Conservation (phyloP, 805 yeast genomes). For the Wickerhamomyces chaumierensis region DNA sequence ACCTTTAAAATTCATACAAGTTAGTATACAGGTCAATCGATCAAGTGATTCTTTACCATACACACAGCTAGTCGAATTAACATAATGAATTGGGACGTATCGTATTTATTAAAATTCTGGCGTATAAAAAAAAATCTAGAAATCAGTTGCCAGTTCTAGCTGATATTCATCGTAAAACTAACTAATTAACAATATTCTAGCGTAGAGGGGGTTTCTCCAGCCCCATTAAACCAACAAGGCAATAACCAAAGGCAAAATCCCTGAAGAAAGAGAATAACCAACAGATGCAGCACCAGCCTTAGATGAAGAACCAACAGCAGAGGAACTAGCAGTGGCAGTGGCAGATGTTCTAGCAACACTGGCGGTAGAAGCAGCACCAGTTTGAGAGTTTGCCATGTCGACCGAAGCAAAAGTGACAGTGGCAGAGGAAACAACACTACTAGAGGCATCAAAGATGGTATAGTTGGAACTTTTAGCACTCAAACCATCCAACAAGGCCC, state of each 20-base stretch:
- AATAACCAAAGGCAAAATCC: not conserved
- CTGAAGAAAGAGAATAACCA: not conserved
- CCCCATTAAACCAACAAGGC: not conserved
- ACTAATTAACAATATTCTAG: no score
- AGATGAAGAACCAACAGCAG: conserved; percentile 10
- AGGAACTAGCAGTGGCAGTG: conserved; percentile 11
- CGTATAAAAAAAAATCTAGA: no score
- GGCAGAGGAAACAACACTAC: conserved; percentile 22
- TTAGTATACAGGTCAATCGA: no score
- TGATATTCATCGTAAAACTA: no score
- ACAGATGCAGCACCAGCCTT: conserved; percentile 5
- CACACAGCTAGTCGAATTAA: no score
- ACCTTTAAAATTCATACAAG: no score
- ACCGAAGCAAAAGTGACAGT: conserved; percentile 25
- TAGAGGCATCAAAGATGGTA: conserved; percentile 26
- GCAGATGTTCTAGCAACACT: conserved; percentile 2
- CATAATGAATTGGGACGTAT: no score
- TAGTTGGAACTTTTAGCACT: conserved; percentile 27
- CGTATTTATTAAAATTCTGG: no score
- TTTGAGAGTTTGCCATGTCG: conserved; percentile 26
- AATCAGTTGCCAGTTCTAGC: no score
- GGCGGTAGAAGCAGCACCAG: conserved; percentile 10
- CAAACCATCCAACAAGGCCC: conserved; percentile 30
- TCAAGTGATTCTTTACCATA: no score
- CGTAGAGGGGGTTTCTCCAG: no score